Evolutionary conservation across 495 filamentous ascomycete species (phyloP).

Genomic region (Amphirosellinia nigrospora): DNA sequence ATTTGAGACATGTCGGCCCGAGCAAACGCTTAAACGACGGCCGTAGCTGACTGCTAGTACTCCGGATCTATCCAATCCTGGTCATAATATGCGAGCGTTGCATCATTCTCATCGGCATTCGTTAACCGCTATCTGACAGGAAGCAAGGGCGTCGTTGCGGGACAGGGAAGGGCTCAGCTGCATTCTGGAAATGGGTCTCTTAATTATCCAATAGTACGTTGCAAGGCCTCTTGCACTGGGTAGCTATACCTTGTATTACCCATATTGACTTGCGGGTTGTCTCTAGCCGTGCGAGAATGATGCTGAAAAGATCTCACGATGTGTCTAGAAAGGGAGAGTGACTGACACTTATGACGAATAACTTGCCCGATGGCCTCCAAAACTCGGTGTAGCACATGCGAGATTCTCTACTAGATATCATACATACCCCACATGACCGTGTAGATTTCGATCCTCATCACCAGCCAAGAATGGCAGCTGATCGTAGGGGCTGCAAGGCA

Average conservation of each 20-base stretch:
- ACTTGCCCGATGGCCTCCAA: not conserved
- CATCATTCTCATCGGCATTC: not conserved
- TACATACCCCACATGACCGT: not conserved
- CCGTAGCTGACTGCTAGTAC: not conserved
- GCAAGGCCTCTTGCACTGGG: not conserved
- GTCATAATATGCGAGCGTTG: not conserved
- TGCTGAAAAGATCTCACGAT: not conserved
- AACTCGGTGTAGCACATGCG: not conserved
- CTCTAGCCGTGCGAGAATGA: not conserved
- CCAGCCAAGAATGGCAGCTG: not conserved
- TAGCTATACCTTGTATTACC: not conserved
- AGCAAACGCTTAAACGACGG: not conserved
- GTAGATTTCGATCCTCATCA: not conserved
- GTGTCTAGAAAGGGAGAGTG: not conserved
- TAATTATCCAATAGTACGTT: not conserved
- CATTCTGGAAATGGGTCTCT: not conserved
- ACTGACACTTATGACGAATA: not conserved
- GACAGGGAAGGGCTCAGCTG: not conserved
- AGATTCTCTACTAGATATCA: not conserved
- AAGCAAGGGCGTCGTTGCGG: not conserved
- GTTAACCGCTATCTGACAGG: not conserved
- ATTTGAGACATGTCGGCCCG: not conserved
- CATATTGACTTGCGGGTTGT: not conserved
- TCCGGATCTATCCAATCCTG: not conserved
- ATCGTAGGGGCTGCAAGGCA: not conserved